Percentiles rank a stretch among this genome's conserved stretches.
Evolutionary conservation across 2,329 filamentous ascomycete genomes (phyloP).

Genomic region (Phaeophleospora eucalypticola): DNA sequence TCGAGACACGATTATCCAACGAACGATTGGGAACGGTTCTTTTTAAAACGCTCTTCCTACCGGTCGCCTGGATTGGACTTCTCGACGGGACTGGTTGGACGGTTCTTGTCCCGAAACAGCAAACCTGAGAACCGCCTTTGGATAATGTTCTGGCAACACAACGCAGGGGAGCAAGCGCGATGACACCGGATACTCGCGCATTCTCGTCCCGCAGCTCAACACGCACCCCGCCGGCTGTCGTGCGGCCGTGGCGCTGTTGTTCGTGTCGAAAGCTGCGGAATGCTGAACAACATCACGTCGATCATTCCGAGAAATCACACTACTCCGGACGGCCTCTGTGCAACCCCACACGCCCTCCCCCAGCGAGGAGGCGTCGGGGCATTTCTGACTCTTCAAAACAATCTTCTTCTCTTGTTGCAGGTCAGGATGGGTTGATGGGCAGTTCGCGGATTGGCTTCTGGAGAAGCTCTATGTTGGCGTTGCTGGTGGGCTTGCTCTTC

Average conservation of each 20-base stretch:
- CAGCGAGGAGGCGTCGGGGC: constrained; percentile 10
- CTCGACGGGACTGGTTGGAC: too few relatives aligned
- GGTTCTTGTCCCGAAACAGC: too few relatives aligned
- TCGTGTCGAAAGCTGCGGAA: constrained; percentile 7
- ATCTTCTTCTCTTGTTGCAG: constrained; percentile 2
- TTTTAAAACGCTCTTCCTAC: too few relatives aligned
- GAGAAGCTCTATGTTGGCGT: constrained; percentile 9
- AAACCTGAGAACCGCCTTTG: too few relatives aligned
- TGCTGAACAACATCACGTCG: too few relatives aligned
- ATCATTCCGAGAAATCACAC: too few relatives aligned
- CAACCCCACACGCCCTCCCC: constrained; percentile 14
- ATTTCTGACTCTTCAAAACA: constrained; percentile 5
- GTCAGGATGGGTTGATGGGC: constrained; percentile 2
- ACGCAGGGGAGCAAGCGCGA: constrained; percentile 23
- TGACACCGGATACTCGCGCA: constrained; percentile 21
- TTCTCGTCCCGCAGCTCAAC: constrained; percentile 27
- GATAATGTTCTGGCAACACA: constrained; percentile 19
- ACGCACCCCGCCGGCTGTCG: constrained; percentile 20
- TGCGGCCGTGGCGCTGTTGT: constrained; percentile 15
- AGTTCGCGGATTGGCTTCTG: neutral
- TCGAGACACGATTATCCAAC: too few relatives aligned
- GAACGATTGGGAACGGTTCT: too few relatives aligned
- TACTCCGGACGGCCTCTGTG: constrained; percentile 14
- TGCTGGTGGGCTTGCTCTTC: constrained; percentile 23
- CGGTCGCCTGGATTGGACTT: too few relatives aligned